These are phyloP conservation scores for Heliamphora exappendiculata DNA, from an alignment of 148 eudicot species.

Conservation along the genomic window DNA sequence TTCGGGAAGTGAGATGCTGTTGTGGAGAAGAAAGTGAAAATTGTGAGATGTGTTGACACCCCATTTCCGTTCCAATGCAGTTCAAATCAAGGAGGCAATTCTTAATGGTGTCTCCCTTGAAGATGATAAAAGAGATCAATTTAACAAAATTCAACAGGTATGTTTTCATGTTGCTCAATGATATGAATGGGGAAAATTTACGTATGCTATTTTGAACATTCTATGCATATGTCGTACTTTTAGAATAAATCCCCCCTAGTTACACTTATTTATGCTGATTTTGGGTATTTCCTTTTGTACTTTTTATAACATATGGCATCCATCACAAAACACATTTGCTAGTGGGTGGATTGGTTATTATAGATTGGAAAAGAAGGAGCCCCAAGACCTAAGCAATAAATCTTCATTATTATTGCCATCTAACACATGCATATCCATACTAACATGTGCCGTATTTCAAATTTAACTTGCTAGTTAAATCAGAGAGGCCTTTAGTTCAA, in stretches of 20 bases:
- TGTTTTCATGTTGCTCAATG: constrained; percentile 5
- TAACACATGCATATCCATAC: not conserved
- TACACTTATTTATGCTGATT: not conserved
- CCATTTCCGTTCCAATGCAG: no score
- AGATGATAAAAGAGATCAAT: constrained; percentile 78
- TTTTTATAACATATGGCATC: not conserved
- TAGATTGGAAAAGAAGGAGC: not conserved
- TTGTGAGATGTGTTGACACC: no score
- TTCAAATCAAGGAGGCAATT: constrained; percentile 83
- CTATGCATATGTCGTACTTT: not conserved
- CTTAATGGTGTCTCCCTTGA: constrained; percentile 88
- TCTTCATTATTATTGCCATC: not conserved
- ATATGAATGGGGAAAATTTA: not conserved
- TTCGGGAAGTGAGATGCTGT: no score
- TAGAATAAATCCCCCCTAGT: not conserved
- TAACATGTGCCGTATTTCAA: not conserved
- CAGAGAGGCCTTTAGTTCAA: not conserved
- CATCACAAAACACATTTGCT: not conserved
- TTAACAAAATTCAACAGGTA: constrained; percentile 90
- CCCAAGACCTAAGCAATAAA: constrained; percentile 1
- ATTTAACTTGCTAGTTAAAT: not conserved
- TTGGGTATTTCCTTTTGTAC: not conserved
- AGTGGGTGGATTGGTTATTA: not conserved
- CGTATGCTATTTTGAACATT: not conserved
- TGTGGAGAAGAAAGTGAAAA: no score